These are phyloP conservation scores for Diutina mesorugosa DNA, from an alignment of 1,139 yeast genomes.

Conservation along the genomic window DNA sequence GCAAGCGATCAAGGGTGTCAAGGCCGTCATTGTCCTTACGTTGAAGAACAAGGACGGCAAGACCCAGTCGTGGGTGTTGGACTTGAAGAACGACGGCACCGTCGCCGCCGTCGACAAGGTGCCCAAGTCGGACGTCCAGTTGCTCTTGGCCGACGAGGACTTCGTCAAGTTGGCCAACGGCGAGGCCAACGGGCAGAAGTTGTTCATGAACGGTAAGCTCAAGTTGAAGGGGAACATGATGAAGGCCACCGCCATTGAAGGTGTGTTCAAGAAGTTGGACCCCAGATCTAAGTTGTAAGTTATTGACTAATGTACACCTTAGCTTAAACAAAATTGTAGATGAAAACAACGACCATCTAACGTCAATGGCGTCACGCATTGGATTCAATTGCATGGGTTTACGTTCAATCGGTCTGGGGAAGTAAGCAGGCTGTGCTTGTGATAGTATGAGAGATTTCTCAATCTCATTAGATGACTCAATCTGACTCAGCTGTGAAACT, in stretches of 20 bases:
- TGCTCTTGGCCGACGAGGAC: conserved; percentile 50
- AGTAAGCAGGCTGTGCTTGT: no score
- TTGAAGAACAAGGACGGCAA: conserved; percentile 58
- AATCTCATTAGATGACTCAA: no score
- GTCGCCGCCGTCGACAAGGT: conserved; percentile 33
- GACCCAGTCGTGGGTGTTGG: conserved; percentile 58
- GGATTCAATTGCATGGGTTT: no score
- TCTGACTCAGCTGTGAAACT: no score
- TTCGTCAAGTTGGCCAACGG: conserved; percentile 63
- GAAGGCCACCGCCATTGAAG: conserved; percentile 76
- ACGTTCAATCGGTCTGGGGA: no score
- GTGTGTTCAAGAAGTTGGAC: conserved; percentile 55
- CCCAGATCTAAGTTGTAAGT: conserved; percentile 30
- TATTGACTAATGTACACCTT: not conserved
- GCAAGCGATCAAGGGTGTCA: conserved; percentile 37
- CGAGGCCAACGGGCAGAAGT: conserved; percentile 73
- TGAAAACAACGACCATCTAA: no score
- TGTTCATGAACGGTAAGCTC: conserved; percentile 74
- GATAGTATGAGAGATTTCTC: no score
- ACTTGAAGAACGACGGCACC: conserved; percentile 53
- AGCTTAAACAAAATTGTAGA: not conserved
- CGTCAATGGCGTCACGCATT: no score
- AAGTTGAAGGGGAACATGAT: conserved; percentile 82
- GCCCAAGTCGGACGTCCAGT: conserved; percentile 53
- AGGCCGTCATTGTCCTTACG: conserved; percentile 55